Conservation (phyloP, 2,329 filamentous ascomycete genomes). For the Cercospora beticola region DNA sequence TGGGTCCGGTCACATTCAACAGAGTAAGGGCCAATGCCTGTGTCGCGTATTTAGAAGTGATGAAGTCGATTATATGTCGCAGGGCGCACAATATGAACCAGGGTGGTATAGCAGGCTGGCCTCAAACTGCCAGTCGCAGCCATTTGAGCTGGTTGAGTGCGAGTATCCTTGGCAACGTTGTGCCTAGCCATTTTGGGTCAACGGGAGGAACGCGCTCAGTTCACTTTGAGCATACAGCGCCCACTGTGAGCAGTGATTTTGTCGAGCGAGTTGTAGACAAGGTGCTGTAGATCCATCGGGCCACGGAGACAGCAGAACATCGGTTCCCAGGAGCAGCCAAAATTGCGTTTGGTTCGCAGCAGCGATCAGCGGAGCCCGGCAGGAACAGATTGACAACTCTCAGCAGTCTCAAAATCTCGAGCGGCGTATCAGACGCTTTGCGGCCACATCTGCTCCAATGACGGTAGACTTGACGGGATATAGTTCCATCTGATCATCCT, state of each 20-base stretch:
- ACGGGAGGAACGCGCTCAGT: not conserved
- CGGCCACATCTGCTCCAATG: not conserved
- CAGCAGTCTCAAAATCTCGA: not conserved
- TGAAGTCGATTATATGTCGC: not conserved
- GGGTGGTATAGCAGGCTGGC: not conserved
- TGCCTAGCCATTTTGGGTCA: not conserved
- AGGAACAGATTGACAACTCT: too few relatives aligned
- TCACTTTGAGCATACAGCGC: not conserved
- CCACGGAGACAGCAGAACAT: not conserved
- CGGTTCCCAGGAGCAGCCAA: not conserved
- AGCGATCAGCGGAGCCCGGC: too few relatives aligned
- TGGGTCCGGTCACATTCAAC: not conserved
- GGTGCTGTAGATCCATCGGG: not conserved
- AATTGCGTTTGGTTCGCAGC: not conserved
- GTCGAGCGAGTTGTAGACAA: not conserved
- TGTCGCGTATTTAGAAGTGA: not conserved
- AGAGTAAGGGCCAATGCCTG: not conserved
- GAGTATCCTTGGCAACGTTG: not conserved
- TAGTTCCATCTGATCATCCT: not conserved
- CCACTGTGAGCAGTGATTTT: not conserved
- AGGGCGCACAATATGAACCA: not conserved
- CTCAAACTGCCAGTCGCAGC: not conserved
- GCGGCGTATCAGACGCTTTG: too few relatives aligned
- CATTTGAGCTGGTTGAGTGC: not conserved
- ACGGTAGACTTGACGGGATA: not conserved